Percentiles rank a stretch among this genome's conserved stretches.
Conservation (phyloP, 116 monocot species). For the Posidonia oceanica region DNA sequence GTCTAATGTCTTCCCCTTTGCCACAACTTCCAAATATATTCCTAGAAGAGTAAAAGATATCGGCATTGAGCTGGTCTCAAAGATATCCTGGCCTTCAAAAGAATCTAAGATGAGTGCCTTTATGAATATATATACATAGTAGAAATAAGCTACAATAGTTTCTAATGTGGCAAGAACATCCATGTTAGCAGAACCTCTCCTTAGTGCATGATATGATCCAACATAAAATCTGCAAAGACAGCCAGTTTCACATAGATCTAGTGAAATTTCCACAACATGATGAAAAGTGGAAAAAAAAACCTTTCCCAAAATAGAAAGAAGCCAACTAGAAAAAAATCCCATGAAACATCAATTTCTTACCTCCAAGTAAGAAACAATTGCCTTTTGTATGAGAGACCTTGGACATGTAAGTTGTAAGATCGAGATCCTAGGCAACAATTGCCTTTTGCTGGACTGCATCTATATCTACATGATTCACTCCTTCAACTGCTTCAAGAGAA, state of each 20-base stretch:
- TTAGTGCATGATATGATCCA: too few relatives aligned
- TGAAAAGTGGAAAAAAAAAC: constrained; percentile 2
- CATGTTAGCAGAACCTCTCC: too few relatives aligned
- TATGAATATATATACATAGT: too few relatives aligned
- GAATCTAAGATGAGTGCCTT: constrained; percentile 43
- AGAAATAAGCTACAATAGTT: too few relatives aligned
- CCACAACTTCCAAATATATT: constrained; percentile 74
- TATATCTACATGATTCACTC: constrained; percentile 67
- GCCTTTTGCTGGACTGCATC: constrained; percentile 37
- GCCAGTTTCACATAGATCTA: too few relatives aligned
- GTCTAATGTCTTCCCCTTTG: constrained; percentile 83
- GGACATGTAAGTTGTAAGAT: constrained; percentile 78
- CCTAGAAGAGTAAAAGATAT: constrained; percentile 90
- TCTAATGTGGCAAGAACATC: too few relatives aligned
- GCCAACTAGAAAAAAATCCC: not conserved
- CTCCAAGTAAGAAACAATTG: constrained; percentile 78
- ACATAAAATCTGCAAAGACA: too few relatives aligned
- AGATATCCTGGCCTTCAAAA: constrained; percentile 90
- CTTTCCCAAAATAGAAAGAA: not conserved
- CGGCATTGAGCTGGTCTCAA: constrained; percentile 85
- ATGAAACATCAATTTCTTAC: constrained; percentile 21
- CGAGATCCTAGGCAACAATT: constrained; percentile 61
- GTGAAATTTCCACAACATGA: too few relatives aligned
- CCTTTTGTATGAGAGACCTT: constrained; percentile 56
- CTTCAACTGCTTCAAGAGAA: constrained; percentile 54